Percentiles rank a stretch among this genome's conserved stretches.
Evolutionary conservation across 2,329 filamentous ascomycete genomes (phyloP).

Genomic region (Alternaria consortialis): DNA sequence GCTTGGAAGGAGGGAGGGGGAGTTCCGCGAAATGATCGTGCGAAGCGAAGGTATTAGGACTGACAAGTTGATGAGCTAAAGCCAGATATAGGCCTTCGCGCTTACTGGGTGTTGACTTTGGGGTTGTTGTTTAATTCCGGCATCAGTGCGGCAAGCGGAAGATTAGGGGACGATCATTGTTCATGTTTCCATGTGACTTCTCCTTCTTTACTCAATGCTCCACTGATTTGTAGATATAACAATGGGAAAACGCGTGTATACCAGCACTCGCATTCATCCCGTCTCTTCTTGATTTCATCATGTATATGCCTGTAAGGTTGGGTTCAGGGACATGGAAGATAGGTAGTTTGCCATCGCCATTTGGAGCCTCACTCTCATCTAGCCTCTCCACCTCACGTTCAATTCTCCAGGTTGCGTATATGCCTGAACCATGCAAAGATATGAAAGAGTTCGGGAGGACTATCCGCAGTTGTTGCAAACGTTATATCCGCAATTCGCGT

Average conservation of each 20-base stretch:
- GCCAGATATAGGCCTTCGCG: not conserved
- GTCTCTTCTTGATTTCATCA: not conserved
- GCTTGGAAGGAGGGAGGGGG: not conserved
- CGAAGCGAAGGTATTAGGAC: not conserved
- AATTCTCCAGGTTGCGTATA: not conserved
- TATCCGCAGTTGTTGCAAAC: not conserved
- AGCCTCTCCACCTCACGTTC: not conserved
- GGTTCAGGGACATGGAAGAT: not conserved
- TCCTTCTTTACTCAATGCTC: not conserved
- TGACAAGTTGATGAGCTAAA: constrained; percentile 1
- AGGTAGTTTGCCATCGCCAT: not conserved
- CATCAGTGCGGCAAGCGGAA: not conserved
- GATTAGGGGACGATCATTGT: not conserved
- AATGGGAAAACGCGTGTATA: not conserved
- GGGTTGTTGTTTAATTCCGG: not conserved
- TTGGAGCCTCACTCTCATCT: not conserved
- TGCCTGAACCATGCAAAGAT: not conserved
- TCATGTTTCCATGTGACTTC: not conserved
- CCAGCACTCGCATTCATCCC: not conserved
- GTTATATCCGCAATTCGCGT: not conserved
- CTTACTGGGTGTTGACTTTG: not conserved
- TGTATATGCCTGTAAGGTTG: not conserved
- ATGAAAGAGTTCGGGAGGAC: not conserved
- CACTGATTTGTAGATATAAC: not conserved
- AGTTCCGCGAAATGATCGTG: not conserved